Conservation (phyloP, 495 filamentous ascomycete genomes). For the Emericellopsis terricola region DNA sequence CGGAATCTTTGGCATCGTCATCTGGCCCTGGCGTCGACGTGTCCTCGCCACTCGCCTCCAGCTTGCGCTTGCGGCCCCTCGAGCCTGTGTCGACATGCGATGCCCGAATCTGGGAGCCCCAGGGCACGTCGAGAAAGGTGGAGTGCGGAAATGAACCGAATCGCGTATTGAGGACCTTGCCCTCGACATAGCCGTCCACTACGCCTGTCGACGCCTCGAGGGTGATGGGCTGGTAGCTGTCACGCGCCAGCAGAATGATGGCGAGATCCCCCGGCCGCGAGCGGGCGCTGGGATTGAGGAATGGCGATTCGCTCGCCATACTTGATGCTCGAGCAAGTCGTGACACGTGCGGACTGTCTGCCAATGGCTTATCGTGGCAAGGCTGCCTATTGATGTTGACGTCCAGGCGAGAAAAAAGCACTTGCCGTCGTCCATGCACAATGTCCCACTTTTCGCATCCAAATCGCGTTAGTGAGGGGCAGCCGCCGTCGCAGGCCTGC, state of each 20-base stretch:
- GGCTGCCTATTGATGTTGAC: too few species aligned
- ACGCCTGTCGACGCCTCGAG: constrained; percentile 40
- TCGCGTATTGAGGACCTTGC: constrained; percentile 75
- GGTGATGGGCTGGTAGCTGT: constrained; percentile 57
- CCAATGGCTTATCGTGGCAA: too few species aligned
- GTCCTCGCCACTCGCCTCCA: constrained; percentile 36
- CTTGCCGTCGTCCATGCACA: too few species aligned
- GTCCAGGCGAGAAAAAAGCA: too few species aligned
- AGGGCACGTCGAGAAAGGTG: constrained; percentile 63
- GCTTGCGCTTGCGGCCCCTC: constrained; percentile 40
- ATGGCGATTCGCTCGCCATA: constrained; percentile 40
- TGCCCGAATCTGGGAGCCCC: constrained; percentile 81
- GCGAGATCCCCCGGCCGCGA: constrained; percentile 43
- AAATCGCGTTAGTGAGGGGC: too few species aligned
- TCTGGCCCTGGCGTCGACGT: constrained; percentile 35
- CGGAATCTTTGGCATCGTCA: constrained; percentile 11
- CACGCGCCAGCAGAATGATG: constrained; percentile 70
- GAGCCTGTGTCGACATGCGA: constrained; percentile 83
- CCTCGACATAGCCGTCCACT: constrained; percentile 57
- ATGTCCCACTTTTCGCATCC: too few species aligned
- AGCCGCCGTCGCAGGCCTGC: too few species aligned
- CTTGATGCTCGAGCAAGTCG: too few species aligned
- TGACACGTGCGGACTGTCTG: too few species aligned
- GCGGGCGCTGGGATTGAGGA: constrained; percentile 42
- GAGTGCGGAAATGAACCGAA: constrained; percentile 91